Percentiles rank a stretch among this genome's conserved stretches.
These are phyloP conservation scores for Lavandula angustifolia DNA, from an alignment of 257 asterid species.

Conservation along the genomic window DNA sequence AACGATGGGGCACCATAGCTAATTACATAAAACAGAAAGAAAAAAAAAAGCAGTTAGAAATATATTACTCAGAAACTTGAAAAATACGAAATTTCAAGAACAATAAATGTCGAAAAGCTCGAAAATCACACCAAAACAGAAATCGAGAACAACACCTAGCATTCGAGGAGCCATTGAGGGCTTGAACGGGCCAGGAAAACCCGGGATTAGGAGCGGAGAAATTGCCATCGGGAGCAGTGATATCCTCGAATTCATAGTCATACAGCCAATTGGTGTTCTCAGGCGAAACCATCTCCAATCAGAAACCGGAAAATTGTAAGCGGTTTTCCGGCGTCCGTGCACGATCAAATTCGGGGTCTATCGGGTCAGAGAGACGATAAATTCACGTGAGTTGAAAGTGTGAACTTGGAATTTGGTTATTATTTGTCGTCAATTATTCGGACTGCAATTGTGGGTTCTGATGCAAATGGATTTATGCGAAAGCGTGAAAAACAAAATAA, in stretches of 20 bases:
- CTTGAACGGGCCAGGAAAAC: constrained; percentile 66
- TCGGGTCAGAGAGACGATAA: not conserved
- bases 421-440: constrained; percentile 23
- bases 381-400: constrained; percentile 33
- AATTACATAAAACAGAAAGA: constrained; percentile 1
- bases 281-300: constrained; percentile 77
- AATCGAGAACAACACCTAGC: constrained; percentile 46
- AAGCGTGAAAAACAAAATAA: constrained; percentile 12
- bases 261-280: constrained; percentile 86
- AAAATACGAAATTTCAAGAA: constrained; percentile 30
- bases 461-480: constrained; percentile 38
- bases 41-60: not conserved
- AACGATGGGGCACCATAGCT: constrained; percentile 18
- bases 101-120: not conserved
- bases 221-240: constrained; percentile 53
- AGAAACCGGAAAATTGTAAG: constrained; percentile 30
- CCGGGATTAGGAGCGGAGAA: constrained; percentile 61
- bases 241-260: constrained; percentile 80
- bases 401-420: constrained; percentile 17
- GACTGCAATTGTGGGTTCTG: constrained; percentile 26
- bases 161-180: constrained; percentile 59
- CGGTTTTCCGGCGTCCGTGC: not conserved
- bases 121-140: constrained; percentile 9
- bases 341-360: not conserved
- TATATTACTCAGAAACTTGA: not conserved